Conservation (phyloP, 2,329 filamentous ascomycete species). For the Metarhizium rileyi region DNA sequence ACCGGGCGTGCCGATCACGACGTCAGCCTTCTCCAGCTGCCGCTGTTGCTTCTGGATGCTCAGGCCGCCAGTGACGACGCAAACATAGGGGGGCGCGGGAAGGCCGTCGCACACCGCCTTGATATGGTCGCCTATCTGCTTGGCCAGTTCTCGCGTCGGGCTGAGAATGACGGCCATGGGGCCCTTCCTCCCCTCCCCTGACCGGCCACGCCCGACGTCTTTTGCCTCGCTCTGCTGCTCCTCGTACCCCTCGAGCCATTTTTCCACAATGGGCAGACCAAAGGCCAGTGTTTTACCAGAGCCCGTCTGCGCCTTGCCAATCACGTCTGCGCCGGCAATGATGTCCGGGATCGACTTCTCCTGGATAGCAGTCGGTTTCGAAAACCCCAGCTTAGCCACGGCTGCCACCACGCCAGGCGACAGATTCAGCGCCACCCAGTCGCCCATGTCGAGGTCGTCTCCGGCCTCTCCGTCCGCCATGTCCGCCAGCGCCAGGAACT, state of each 20-base stretch:
- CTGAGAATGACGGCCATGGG: conserved; percentile 77
- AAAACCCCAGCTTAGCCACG: conserved; percentile 70
- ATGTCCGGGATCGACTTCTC: conserved; percentile 70
- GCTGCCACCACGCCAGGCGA: conserved; percentile 63
- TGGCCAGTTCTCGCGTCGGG: conserved; percentile 85
- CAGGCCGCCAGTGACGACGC: conserved; percentile 82
- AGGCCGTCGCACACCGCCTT: conserved; percentile 59
- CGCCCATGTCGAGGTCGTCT: conserved; percentile 59
- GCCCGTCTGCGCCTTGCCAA: conserved; percentile 92
- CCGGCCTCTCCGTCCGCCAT: conserved; percentile 44
- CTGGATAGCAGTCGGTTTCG: conserved; percentile 76
- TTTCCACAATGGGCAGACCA: conserved; percentile 84
- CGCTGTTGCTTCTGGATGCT: conserved; percentile 94
- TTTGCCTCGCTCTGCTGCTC: conserved; percentile 22
- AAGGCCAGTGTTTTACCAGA: conserved; percentile 96
- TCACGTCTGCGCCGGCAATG: conserved; percentile 74
- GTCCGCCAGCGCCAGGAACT: conserved; percentile 45
- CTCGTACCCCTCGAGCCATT: conserved; percentile 51
- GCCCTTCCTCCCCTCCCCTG: conserved; percentile 21
- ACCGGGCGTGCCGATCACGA: conserved; percentile 88
- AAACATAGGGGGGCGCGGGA: conserved; percentile 58
- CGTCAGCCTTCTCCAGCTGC: conserved; percentile 72
- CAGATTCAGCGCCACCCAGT: conserved; percentile 67
- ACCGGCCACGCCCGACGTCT: conserved; percentile 3
- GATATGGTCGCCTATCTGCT: conserved; percentile 81